Conservation (phyloP, 2,329 filamentous ascomycete species). For the Colletotrichum lupini region DNA sequence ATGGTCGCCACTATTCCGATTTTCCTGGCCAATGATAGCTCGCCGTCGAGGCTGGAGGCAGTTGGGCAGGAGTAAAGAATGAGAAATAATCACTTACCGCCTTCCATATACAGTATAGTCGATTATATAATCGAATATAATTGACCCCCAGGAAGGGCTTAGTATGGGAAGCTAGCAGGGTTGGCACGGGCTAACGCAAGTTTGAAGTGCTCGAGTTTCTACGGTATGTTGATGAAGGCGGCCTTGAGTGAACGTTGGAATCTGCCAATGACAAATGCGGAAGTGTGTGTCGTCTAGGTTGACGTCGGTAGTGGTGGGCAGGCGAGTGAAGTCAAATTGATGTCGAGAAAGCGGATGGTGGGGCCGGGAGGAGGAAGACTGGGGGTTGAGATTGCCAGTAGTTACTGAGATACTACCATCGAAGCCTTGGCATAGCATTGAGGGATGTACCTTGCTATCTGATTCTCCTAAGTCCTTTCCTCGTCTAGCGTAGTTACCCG, state of each 20-base stretch:
- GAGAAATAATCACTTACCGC: no score
- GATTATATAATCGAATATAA: no score
- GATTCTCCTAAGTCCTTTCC: not conserved
- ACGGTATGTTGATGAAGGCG: not conserved
- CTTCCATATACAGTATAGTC: no score
- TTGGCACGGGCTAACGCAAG: no score
- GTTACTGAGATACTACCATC: not conserved
- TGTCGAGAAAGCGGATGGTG: not conserved
- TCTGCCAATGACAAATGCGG: slow-evolving; percentile 9
- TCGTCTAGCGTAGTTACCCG: slow-evolving; percentile 8
- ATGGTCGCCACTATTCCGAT: no score
- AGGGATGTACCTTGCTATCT: not conserved
- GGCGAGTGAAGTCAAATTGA: slow-evolving; percentile 16
- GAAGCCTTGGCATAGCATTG: rapidly evolving
- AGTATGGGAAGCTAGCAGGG: no score
- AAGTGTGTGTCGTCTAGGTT: not conserved
- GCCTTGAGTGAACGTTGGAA: slow-evolving; percentile 16
- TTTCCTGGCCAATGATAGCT: no score
- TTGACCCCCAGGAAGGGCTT: no score
- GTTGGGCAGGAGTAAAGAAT: no score
- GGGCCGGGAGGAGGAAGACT: not conserved
- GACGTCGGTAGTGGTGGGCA: not conserved
- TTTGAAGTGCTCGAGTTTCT: no score
- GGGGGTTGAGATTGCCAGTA: not conserved
- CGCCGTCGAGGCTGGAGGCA: no score